Base-by-base conservation (phyloP, 2,329 filamentous ascomycete genomes). In the Metarhizium anisopliae region DNA sequence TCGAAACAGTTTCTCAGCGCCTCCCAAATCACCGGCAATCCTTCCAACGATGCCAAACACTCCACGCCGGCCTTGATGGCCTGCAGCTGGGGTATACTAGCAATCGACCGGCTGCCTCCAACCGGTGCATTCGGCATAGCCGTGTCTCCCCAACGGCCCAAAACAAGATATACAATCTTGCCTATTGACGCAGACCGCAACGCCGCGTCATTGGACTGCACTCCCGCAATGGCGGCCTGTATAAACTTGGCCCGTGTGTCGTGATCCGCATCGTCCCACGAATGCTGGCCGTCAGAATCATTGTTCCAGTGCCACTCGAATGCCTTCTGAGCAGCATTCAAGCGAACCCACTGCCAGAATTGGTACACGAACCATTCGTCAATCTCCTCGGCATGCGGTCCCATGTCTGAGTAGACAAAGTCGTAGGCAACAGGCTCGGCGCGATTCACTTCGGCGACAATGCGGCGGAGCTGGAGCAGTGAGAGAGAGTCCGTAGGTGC, bases 311-410 rank as follows among this genome's bases (percentile, higher is more conserved):
- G 82, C 67, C 83, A 82, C 60, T 91, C 83, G 66, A 95, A 97
- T 2, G 86, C 84, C 42, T 83, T 78, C 66, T 89, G 89, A 20
- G 89, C 86, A 54, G 85, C 82, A 54, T 88, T 81, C 51, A 96
- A 77, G 64, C 92, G 86, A 50, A 86, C 80, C 73, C 89, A 89
- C 68, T 97, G 92, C 71, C 89, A 88, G 59, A 90, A 85, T 63
- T 88, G 87, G 72, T 97, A 96, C 54, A 87, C 85, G 71, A 99
- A 99, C 94, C 94, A 99, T 73, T 99, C 94, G 68, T 97, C 90
- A 51, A 99, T 79, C 75, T 99, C 94, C 60, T 94, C 90, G 18
- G 89, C 84, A 63, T 95, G 86, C 0, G 83, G 76, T 25, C 86
- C 85, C 55, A 81, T 80, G 69, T 93, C 88, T 30, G 81, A 75